Evolutionary conservation across 2,329 filamentous ascomycete genomes (phyloP), one percentile per base, ranked within the genome.

Genomic region (Aspergillus floridensis): DNA sequence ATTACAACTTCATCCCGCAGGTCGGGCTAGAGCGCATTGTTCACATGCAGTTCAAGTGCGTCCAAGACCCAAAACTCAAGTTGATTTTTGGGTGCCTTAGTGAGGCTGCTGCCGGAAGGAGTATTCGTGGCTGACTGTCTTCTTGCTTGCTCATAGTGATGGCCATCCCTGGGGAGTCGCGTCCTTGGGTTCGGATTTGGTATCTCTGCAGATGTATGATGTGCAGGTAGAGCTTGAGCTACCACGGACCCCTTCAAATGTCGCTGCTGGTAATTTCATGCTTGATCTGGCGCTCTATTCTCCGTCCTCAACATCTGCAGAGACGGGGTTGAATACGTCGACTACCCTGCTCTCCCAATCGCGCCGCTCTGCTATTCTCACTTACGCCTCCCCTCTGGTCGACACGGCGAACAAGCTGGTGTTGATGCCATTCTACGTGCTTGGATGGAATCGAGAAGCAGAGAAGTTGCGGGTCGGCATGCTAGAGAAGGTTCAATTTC

Each of bases 231-330:
- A 86, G 22, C 81, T 99, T 32, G 83, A 85, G 3, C 81, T 99
- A 63, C 95, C 95, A 19, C 87, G 88, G 46, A 95, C 91, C 2
- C 87, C 86, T 0, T 76, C 82, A 1, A 99, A 99, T 69, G 77
- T 90, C 22, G 84, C 84, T 2, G 84, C 85, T 14, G 95, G 95
- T 29, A 98, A 98, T 77, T 98, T 97, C 81, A 99, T 99, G 95
- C 80, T 98, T 19, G 88, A 90, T 50, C 79, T 96, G 16, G 84
- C 86, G 61, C 84, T 96, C 54, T 82, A 90, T 53, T 81, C 81
- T 26, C 76, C 77, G 24, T 74, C 76, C 24, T 75, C 76, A 8
- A 72, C 68, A 4, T 74, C 66, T 29, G 72, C 66, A 29, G 66
- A 68, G 38, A 67, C 59, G 1, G 63, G 65, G 21, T 58, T 63